phyloP scores from a whole-genome alignment of 768 basidiomycete species.

The Lactifluus echinatus region DNA sequence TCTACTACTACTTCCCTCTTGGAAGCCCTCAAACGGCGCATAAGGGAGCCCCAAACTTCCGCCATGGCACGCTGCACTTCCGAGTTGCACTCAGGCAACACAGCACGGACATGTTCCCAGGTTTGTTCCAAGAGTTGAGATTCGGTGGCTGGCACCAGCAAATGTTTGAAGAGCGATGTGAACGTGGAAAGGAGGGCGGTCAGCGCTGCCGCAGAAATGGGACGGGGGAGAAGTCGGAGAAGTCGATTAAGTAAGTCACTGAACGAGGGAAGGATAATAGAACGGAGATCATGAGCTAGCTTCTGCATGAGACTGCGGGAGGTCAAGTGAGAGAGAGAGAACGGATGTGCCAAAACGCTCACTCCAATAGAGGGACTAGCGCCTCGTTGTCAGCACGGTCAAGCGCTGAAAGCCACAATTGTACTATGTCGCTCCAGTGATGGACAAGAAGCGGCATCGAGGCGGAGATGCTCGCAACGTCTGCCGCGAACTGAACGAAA shows the following conservation, averaged over 20 bases:
- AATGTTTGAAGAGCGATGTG: slow-evolving; percentile 59
- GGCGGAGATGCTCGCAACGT: slow-evolving; percentile 50
- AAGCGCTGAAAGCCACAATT: slow-evolving; percentile 54
- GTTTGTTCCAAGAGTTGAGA: slow-evolving; percentile 47
- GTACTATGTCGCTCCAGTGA: slow-evolving; percentile 63
- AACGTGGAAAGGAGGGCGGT: slow-evolving; percentile 61
- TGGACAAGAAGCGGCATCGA: slow-evolving; percentile 78
- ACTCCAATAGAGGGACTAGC: slow-evolving; percentile 69
- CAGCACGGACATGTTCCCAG: slow-evolving; percentile 45
- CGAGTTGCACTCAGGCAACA: slow-evolving; percentile 50
- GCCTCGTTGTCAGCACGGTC: slow-evolving; percentile 63
- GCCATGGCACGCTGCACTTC: slow-evolving; percentile 73
- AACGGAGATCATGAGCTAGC: slow-evolving; percentile 71
- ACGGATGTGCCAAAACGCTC: slow-evolving; percentile 25
- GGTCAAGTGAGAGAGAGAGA: slow-evolving; percentile 2
- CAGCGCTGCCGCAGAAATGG: slow-evolving; percentile 52
- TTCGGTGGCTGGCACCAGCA: slow-evolving; percentile 56
- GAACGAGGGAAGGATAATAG: slow-evolving; percentile 60
- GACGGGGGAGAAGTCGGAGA: slow-evolving; percentile 45
- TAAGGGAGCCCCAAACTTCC: slow-evolving; percentile 78
- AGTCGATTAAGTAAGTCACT: slow-evolving; percentile 45
- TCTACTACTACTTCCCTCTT: slow-evolving; percentile 47
- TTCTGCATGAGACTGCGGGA: slow-evolving; percentile 63
- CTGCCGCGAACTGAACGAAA: slow-evolving; percentile 62
- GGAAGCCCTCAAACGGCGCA: slow-evolving; percentile 61